Evolutionary conservation across 169 alveolate species (phyloP), one percentile per base, ranked within the genome.

Genomic region (Plasmodium gallinaceum): DNA sequence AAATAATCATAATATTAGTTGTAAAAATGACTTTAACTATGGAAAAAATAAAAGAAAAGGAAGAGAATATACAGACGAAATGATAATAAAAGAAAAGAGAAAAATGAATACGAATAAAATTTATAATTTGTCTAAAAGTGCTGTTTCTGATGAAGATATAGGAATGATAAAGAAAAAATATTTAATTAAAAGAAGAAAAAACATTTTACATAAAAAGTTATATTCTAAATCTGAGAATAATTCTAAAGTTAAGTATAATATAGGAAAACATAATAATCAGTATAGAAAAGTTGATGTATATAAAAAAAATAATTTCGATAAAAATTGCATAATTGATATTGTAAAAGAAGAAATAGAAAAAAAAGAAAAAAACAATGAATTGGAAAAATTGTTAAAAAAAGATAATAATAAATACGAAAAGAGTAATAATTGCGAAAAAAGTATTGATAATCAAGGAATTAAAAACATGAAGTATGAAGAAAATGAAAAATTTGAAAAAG

Each of bases 211-310:
- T 14, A 65, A 70, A 46, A 70, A 26, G n/a, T 14, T 70, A 4
- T 48, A 22, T 70, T 70, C 46, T 10, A 70, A 43, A 70, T 70
- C 80, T 16, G 42, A 70, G 18, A 70, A 70, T 22, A 45, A 48
- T 26, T 70, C 80, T 48, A 46, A 22, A 48, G 48, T 37, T 0
- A 70, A 70, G 24, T 22, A 26, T 26, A 48, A 22, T 8, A 48
- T 10, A 32, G 9, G 46, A 26, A 48, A 16, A 10, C 16, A 18
- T 10, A 14, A 64, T 64, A 64, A 22, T 12, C 45, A 70, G 45
- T 70, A 48, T 70, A 5, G 45, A 14, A 14, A 32, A 22, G 45
- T 8, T 2, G 45, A 22, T 70, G 43, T 64, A 10, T 48, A 26
- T 22, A n/a, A 46, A 43, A 22, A 22, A 14, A 32, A 70, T 32